These are phyloP conservation scores for Lentithecium fluviatile DNA, from an alignment of 495 filamentous ascomycete genomes.

Conservation along the genomic window DNA sequence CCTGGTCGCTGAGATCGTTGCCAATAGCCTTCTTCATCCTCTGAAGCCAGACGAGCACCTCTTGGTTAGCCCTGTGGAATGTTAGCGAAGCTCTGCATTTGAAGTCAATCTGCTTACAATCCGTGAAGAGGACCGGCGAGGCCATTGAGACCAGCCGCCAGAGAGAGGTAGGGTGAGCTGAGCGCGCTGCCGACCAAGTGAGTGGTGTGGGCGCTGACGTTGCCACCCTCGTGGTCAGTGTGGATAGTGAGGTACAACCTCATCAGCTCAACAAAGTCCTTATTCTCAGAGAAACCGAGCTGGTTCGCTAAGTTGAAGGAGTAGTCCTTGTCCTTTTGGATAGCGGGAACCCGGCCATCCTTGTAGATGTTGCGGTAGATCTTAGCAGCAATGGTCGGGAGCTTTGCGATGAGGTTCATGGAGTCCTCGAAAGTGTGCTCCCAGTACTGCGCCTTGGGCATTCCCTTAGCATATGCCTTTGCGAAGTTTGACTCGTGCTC, in stretches of 20 bases:
- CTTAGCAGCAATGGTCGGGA: constrained; percentile 92
- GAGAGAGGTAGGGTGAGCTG: constrained; percentile 94
- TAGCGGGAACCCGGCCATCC: constrained; percentile 92
- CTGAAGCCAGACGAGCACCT: constrained; percentile 96
- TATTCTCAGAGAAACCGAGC: constrained; percentile 92
- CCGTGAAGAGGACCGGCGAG: constrained; percentile 97
- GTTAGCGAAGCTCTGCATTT: constrained; percentile 29
- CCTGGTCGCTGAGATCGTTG: constrained; percentile 89
- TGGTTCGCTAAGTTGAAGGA: constrained; percentile 98
- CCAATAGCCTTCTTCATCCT: constrained; percentile 97
- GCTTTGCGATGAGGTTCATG: constrained; percentile 99
- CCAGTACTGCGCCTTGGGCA: constrained; percentile 99
- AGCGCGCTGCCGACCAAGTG: constrained; percentile 96
- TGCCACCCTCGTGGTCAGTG: constrained; percentile 96
- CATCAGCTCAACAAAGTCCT: constrained; percentile 97
- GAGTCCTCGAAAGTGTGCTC: constrained; percentile 98
- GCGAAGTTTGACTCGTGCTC: constrained; percentile 97
- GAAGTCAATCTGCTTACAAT: constrained; percentile 51
- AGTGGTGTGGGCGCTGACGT: constrained; percentile 96
- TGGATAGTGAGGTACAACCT: constrained; percentile 98
- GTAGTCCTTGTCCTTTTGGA: constrained; percentile 99
- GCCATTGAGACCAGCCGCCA: constrained; percentile 94
- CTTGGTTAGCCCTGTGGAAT: constrained; percentile 76
- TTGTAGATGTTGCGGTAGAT: constrained; percentile 99
- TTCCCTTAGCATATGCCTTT: constrained; percentile 96